A percentile compares a stretch with the other conserved stretches of the same genome.
Conservation (phyloP, 768 basidiomycete species). For the Cystobasidium ongulense region DNA sequence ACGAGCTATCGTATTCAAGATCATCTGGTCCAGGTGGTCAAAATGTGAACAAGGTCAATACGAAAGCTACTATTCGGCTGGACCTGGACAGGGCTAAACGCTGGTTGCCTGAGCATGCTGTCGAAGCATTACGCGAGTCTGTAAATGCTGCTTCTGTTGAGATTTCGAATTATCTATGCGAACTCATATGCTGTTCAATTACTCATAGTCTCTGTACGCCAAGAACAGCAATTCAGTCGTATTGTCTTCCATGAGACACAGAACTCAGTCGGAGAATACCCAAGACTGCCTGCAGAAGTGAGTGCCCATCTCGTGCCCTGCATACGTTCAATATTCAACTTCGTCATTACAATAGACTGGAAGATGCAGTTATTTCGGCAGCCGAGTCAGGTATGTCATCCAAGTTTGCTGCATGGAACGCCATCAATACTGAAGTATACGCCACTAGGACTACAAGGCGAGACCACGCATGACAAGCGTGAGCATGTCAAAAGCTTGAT, state of each 20-base stretch:
- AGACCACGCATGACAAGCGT: constrained; percentile 32
- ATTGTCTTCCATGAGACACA: constrained; percentile 32
- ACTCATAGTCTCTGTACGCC: neutral
- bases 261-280: constrained; percentile 35
- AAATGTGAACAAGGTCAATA: constrained; percentile 40
- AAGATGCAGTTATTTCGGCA: constrained; percentile 27
- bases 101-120: constrained; percentile 28
- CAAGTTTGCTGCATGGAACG: neutral
- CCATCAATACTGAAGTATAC: no score
- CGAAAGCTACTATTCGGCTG: constrained; percentile 38
- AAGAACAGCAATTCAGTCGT: constrained; percentile 30
- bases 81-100: constrained; percentile 6
- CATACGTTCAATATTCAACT: neutral
- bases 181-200: neutral
- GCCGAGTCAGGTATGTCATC: constrained; percentile 15
- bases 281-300: constrained; percentile 34
- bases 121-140: constrained; percentile 21
- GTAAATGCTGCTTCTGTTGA: neutral
- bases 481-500: constrained; percentile 30
- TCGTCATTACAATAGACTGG: neutral
- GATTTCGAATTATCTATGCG: neutral
- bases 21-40: constrained; percentile 39
- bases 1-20: constrained; percentile 33
- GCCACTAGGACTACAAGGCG: constrained; percentile 31
- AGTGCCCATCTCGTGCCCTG: neutral